These are phyloP conservation scores for Saccharomycopsis olivae DNA, from an alignment of 805 yeast genomes.

Conservation along the genomic window DNA sequence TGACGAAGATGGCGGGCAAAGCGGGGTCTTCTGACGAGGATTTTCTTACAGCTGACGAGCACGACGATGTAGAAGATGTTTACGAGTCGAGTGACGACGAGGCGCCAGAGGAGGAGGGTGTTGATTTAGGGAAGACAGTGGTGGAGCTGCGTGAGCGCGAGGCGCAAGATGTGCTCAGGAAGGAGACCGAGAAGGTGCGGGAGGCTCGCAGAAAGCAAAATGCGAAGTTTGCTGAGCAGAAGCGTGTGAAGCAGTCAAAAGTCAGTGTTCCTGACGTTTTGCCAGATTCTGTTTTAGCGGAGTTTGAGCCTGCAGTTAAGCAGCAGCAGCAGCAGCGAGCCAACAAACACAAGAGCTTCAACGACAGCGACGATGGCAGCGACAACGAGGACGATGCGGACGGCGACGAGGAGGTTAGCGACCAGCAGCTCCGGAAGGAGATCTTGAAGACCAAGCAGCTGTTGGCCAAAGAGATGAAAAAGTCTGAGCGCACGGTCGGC, in stretches of 20 bases:
- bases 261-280: constrained; percentile 10
- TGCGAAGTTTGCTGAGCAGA: constrained; percentile 9
- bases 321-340: neutral
- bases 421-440: constrained; percentile 1
- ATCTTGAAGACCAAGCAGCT: too few species aligned
- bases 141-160: neutral
- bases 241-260: constrained; percentile 1
- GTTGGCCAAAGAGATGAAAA: constrained; percentile 4
- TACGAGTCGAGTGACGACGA: constrained; percentile 12
- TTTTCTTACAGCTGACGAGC: constrained; percentile 8
- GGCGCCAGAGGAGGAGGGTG: constrained; percentile 11
- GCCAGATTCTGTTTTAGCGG: constrained; percentile 8
- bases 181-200: neutral
- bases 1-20: neutral
- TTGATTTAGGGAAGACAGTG: neutral
- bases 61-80: constrained; percentile 3
- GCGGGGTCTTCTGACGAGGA: constrained; percentile 14
- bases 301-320: neutral
- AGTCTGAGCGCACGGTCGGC: constrained; percentile 4
- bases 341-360: constrained; percentile 1
- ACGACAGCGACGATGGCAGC: constrained; percentile 2
- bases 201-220: constrained; percentile 9
- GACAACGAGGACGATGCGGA: constrained; percentile 1
- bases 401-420: neutral
- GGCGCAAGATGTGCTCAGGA: neutral